These are phyloP conservation scores for Metschnikowia vanudenii DNA, from an alignment of 805 yeast species.

Conservation along the genomic window DNA sequence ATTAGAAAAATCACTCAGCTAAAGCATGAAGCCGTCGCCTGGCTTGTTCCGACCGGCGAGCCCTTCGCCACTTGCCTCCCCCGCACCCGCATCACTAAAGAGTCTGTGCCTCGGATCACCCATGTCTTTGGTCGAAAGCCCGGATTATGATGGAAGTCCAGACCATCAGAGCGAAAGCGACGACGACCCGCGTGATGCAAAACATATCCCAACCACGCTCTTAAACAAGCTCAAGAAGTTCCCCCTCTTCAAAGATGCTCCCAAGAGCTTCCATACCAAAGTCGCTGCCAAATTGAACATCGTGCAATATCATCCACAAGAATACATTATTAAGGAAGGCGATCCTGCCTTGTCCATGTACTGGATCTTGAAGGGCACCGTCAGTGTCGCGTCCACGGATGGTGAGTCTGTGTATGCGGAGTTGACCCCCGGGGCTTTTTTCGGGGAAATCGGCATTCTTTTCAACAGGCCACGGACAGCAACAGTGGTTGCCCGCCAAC, in stretches of 20 bases:
- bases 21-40: constrained; percentile 11
- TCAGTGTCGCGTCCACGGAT: constrained; percentile 73
- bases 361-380: constrained; percentile 75
- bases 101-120: not conserved
- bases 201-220: constrained; percentile 49
- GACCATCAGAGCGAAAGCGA: constrained; percentile 9
- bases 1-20: not conserved
- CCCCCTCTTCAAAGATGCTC: constrained; percentile 66
- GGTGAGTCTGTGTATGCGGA: constrained; percentile 76
- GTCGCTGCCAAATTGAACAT: constrained; percentile 57
- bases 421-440: constrained; percentile 63
- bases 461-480: constrained; percentile 78
- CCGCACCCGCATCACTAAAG: not conserved
- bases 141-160: constrained; percentile 1
- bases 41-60: constrained; percentile 20
- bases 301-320: constrained; percentile 65
- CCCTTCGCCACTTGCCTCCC: constrained; percentile 20
- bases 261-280: constrained; percentile 58
- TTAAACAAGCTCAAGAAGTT: constrained; percentile 53
- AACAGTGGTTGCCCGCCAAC: constrained; percentile 67
- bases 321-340: constrained; percentile 66
- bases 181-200: constrained; percentile 12
- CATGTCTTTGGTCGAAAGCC: constrained; percentile 5
- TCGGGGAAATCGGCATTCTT: constrained; percentile 77
- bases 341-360: constrained; percentile 76